Conservation (phyloP, 2,329 filamentous ascomycete genomes). For the Calonectria montana region DNA sequence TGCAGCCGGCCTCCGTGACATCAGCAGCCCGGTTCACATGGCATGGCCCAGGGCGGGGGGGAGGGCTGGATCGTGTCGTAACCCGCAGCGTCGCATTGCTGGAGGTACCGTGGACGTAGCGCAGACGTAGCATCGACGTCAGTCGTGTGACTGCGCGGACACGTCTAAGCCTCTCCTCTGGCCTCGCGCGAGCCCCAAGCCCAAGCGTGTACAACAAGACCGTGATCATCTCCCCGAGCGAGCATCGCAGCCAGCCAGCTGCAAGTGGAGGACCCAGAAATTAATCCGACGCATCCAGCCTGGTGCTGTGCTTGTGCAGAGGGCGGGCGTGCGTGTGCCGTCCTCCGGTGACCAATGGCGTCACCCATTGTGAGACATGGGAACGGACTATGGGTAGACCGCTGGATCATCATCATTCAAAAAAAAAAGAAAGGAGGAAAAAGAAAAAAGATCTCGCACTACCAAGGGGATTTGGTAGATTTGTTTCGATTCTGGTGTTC, state of each 20-base stretch:
- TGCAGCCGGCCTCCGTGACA: constrained; percentile 9
- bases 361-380: constrained; percentile 7
- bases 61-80: neutral
- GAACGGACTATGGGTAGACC: neutral
- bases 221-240: neutral
- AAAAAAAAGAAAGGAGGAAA: neutral
- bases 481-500: neutral
- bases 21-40: constrained; percentile 5
- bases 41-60: neutral
- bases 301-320: neutral
- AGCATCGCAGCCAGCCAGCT: neutral
- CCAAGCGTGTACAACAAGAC: neutral
- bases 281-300: neutral
- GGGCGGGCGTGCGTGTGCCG: neutral
- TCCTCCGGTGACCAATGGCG: constrained; percentile 2
- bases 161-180: neutral
- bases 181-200: neutral
- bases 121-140: neutral
- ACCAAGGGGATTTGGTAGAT: neutral
- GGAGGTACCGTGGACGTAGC: neutral
- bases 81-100: neutral
- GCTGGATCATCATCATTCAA: constrained; percentile 3
- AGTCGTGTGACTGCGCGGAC: neutral
- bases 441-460: neutral
- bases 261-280: neutral